These are phyloP conservation scores for Myrica gale DNA, from an alignment of 306 rosid species.

Conservation along the genomic window DNA sequence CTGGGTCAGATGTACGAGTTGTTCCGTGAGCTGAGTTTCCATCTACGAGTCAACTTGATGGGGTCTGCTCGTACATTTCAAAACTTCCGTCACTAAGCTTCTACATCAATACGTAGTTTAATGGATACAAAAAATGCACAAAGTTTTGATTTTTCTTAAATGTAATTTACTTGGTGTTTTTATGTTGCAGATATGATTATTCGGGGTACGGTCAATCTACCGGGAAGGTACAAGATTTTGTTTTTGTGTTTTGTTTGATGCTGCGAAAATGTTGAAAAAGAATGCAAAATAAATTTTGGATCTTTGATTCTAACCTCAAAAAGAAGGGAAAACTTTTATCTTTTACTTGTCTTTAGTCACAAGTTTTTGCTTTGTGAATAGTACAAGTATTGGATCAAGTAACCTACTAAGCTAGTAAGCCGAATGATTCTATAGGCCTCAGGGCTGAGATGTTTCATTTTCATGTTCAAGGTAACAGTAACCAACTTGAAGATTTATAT, in stretches of 20 bases:
- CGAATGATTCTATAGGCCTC: not conserved
- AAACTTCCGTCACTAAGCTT: not conserved
- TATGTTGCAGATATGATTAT: slow-evolving; percentile 70
- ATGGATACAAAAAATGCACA: not conserved
- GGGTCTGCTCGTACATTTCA: slow-evolving; percentile 48
- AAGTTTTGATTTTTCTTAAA: slow-evolving; percentile 7
- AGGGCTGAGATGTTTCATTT: not conserved
- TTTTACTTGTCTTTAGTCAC: not conserved
- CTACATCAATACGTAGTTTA: not conserved
- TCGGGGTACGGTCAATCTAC: slow-evolving; percentile 87
- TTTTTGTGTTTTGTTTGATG: not conserved
- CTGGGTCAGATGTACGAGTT: slow-evolving; percentile 95
- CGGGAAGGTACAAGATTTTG: slow-evolving; percentile 70
- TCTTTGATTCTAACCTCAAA: not conserved
- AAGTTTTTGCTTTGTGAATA: not conserved
- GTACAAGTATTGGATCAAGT: not conserved
- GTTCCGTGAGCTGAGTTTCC: slow-evolving; percentile 73
- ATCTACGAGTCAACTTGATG: slow-evolving; percentile 79
- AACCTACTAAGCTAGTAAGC: not conserved
- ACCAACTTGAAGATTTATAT: not conserved
- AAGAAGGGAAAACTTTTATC: not conserved
- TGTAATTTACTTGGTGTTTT: not conserved
- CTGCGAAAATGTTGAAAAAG: not conserved
- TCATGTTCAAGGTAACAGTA: not conserved
- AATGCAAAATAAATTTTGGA: not conserved